Evolutionary conservation across 192 early-diverging fungal genomes (phyloP), one percentile per base, ranked within the genome.

Genomic region (Chytriomyces sp.): DNA sequence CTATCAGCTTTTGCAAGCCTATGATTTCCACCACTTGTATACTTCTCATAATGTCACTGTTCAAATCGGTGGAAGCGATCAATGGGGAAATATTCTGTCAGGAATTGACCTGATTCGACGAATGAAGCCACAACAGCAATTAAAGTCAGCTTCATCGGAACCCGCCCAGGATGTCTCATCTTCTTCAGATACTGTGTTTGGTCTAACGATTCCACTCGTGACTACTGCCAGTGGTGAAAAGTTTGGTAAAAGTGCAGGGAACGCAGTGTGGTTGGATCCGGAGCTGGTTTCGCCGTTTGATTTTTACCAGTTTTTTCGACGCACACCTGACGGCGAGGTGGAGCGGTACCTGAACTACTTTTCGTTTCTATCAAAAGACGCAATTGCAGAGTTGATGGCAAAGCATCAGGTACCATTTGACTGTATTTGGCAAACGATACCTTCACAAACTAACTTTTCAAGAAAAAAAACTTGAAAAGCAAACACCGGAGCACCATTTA

Each of bases 171-270:
- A 13, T 20, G 3, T 20, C 16, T 57, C 53, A 13, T 11, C n/a
- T 28, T 7, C 35, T 8, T 64, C 49, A 44, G 75, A 82, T 35
- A 78, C 53, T 5, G 93, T 93, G 0, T 95, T 86, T 85, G 97
- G 95, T 26, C 69, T 98, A 23, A 97, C 95, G 0, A 89, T 97
- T 48, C 95, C 94, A 16, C 81, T 98, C 61, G 81, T 98, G 26
- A 91, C 94, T 1, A 96, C 93, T 0, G 83, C 95, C 2, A 90
- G 89, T 2, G 97, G 97, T 7, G 95, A 96, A 72, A 98, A 98
- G 81, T 98, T 98, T 90, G 97, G 97, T 23, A 98, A 98, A 81
- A 94, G 92, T 45, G 95, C 94, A 20, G 97, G 97, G 44, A 98
- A 98, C 80, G 95, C 96, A 2, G 86, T 98, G 13, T 98, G 97